A percentile compares a stretch with the other conserved stretches of the same genome.
Evolutionary conservation across 2,329 filamentous ascomycete species (phyloP).

Genomic region (Phyllosticta paracitricarpa): DNA sequence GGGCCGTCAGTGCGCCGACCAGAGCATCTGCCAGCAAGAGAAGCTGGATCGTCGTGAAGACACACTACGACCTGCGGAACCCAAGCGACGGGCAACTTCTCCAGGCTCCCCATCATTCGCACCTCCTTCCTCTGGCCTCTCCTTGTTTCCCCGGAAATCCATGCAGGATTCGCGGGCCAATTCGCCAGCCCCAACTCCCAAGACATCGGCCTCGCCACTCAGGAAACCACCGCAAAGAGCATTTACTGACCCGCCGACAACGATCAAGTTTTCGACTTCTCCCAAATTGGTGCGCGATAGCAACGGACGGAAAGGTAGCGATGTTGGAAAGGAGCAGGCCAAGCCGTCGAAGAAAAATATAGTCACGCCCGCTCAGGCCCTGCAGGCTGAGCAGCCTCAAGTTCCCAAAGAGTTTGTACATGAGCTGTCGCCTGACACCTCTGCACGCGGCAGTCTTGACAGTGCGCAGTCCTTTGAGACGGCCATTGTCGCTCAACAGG

Average conservation of each 20-base stretch:
- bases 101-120: slow-evolving; percentile 18
- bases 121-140: neutral
- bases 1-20: slow-evolving; percentile 1
- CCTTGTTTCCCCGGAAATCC: slow-evolving; percentile 5
- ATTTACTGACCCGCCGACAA: neutral
- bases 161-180: neutral
- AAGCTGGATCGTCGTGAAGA: slow-evolving; percentile 11
- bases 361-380: neutral
- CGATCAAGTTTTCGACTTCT: neutral
- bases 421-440: neutral
- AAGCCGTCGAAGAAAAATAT: neutral
- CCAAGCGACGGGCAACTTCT: slow-evolving; percentile 25
- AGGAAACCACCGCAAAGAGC: neutral
- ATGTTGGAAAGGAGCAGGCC: neutral
- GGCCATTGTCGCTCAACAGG: neutral
- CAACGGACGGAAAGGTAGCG: neutral
- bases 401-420: neutral
- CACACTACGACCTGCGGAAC: slow-evolving; percentile 13
- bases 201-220: neutral
- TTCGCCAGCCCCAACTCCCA: neutral
- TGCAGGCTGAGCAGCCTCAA: neutral
- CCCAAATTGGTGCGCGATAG: neutral
- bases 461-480: neutral
- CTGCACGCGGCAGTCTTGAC: neutral
- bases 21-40: slow-evolving; percentile 12